Base-by-base conservation (phyloP, 2,329 filamentous ascomycete species). In the Penicillium sp. region DNA sequence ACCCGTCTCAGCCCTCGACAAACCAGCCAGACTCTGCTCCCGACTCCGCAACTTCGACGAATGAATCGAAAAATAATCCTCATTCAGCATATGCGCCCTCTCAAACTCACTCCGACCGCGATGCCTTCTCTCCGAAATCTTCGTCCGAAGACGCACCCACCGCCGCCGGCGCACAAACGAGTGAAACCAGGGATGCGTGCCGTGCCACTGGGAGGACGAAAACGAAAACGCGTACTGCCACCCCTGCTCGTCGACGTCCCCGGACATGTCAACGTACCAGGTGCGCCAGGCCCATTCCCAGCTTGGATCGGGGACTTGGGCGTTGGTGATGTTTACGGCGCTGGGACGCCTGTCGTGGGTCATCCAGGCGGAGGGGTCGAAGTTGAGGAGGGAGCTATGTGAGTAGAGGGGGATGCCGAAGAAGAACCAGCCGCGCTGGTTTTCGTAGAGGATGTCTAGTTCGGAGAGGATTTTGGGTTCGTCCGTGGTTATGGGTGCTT, bases 191-290 rank as follows among this genome's bases (percentile, higher is more conserved):
- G 87, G 89, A 72, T 89, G 87, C 18, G 90, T 90, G 3, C 89
- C 88, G 75, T 99, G 95, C 95, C 95, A 99, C 2, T 87, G 86
- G 65, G 90, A 92, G 43, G 83, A 86, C 64, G 81, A 81, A 72
- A 98, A 99, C 65, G 90, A 89, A 73, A 97, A 92, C 16, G 91
- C 95, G 76, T 99, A 99, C 73, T 96, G 89, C 95, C 95, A 99
- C 3, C 95, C 95, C 62, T 94, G 90, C 62, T 94, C 89, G 69
- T 98, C 95, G 11, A 90, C 87, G 59, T 89, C 89, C 2, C 89
- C 85, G n/a, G 80, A 94, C 91, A 84, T 91, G 79, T 89, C 87
- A 33, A 89, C 87, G 71, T 89, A 89, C 87, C 87, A 89, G 41
- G 82, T 83, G 71, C 83, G 84, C 87, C 87, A 89, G 10, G 82